Conservation (phyloP, 495 filamentous ascomycete genomes). For the Neohortaea acidophila region DNA sequence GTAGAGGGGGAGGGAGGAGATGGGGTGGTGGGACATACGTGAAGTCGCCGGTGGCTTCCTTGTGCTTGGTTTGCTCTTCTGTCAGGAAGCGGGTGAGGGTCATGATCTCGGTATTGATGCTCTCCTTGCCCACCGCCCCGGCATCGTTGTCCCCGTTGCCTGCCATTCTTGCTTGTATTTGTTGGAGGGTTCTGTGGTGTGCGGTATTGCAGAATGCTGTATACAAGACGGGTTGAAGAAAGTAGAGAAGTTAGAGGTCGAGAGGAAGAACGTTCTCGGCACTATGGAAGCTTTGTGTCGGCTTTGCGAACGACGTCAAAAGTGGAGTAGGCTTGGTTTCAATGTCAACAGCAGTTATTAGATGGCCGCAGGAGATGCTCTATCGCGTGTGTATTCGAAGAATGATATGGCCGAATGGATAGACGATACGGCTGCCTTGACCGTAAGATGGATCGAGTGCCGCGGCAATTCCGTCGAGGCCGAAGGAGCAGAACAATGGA, state of each 20-base stretch:
- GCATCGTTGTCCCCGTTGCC: slow-evolving; percentile 23
- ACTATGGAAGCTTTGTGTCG: slow-evolving; percentile 1
- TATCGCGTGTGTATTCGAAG: no score
- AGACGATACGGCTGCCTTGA: no score
- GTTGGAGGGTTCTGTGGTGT: not conserved
- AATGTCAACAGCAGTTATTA: no score
- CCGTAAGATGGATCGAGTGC: no score
- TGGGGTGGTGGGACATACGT: slow-evolving; percentile 68
- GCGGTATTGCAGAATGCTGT: no score
- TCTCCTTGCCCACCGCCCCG: slow-evolving; percentile 41
- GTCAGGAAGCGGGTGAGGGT: slow-evolving; percentile 91
- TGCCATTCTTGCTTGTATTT: slow-evolving; percentile 9
- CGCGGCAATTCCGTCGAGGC: no score
- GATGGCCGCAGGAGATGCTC: no score
- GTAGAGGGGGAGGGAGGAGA: no score
- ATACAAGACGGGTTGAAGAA: not conserved
- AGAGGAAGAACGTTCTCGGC: not conserved
- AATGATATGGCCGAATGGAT: no score
- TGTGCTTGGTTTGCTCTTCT: slow-evolving; percentile 85
- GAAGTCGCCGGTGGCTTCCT: slow-evolving; percentile 94
- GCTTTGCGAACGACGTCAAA: slow-evolving; percentile 13
- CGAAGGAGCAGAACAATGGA: no score
- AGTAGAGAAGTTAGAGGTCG: not conserved
- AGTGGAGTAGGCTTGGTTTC: slow-evolving; percentile 14
- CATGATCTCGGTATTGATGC: slow-evolving; percentile 88